These are phyloP conservation scores for Conticribra guillardii DNA, from an alignment of 108 stramenopile genomes.

Conservation along the genomic window DNA sequence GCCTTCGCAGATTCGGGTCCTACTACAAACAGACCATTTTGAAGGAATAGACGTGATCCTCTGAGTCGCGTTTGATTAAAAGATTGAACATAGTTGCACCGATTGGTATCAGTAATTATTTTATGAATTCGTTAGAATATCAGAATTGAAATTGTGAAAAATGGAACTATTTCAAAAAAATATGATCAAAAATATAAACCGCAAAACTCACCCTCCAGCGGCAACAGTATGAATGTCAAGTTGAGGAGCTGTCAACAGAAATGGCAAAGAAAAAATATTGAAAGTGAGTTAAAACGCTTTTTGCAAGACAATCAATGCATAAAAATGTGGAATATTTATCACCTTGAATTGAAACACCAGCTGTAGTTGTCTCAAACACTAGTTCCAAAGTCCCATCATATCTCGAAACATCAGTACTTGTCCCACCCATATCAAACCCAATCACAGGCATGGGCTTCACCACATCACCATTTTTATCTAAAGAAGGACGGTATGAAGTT, in stretches of 20 bases:
- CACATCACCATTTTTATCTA: slow-evolving; percentile 32
- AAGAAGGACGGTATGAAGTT: slow-evolving; percentile 70
- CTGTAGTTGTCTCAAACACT: slow-evolving; percentile 97
- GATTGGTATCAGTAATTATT: too few species aligned
- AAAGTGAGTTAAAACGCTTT: neutral
- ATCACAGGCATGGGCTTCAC: slow-evolving; percentile 82
- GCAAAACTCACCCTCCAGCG: slow-evolving; percentile 73
- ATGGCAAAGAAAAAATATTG: neutral
- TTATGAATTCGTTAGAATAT: neutral
- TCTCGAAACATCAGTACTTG: slow-evolving; percentile 93
- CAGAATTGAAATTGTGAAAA: neutral
- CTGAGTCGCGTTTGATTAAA: neutral
- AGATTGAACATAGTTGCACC: too few species aligned
- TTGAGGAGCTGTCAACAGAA: slow-evolving; percentile 71
- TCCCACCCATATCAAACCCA: slow-evolving; percentile 99
- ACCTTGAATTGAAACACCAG: slow-evolving; percentile 94
- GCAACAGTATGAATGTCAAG: slow-evolving; percentile 99
- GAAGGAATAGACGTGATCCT: slow-evolving; percentile 89
- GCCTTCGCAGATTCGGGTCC: slow-evolving; percentile 97
- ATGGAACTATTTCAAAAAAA: neutral
- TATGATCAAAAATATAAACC: neutral
- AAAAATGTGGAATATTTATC: slow-evolving; percentile 10
- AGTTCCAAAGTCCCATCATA: slow-evolving; percentile 91
- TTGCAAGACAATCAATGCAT: neutral
- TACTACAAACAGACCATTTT: slow-evolving; percentile 92